These are phyloP conservation scores for Trifolium fragiferum DNA, from an alignment of 306 rosid species.

Conservation along the genomic window DNA sequence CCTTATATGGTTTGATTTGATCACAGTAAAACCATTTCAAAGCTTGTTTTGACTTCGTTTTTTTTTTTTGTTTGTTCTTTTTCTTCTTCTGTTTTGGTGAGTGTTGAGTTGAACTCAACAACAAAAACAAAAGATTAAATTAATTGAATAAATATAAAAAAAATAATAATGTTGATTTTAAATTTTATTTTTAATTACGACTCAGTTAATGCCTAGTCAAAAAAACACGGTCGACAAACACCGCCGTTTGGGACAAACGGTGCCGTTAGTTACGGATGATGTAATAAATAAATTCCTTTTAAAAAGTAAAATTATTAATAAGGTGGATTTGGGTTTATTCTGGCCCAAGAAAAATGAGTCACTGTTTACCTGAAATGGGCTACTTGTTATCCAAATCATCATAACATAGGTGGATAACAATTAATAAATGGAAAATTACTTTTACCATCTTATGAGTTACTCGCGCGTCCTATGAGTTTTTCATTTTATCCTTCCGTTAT, in stretches of 20 bases:
- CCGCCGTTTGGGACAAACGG: conserved; percentile 25
- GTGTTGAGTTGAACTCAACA: conserved; percentile 42
- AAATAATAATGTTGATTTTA: background rate
- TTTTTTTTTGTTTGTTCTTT: background rate
- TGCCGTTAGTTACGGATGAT: conserved; percentile 7
- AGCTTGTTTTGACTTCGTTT: conserved; percentile 30
- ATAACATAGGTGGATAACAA: too few relatives aligned
- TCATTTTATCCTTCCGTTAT: too few relatives aligned
- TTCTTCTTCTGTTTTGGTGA: conserved; percentile 41
- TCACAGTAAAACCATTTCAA: conserved; percentile 25
- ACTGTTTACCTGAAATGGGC: too few relatives aligned
- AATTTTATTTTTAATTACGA: background rate
- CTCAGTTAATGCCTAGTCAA: background rate
- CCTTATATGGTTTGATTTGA: conserved; percentile 25
- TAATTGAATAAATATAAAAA: background rate
- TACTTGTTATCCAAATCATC: too few relatives aligned
- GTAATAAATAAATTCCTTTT: too few relatives aligned
- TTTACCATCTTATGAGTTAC: too few relatives aligned
- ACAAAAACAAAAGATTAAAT: background rate
- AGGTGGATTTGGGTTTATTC: conserved; percentile 15
- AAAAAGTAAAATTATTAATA: too few relatives aligned
- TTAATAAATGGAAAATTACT: too few relatives aligned
- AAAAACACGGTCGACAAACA: background rate
- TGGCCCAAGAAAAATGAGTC: conserved; percentile 2
- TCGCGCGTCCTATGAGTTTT: too few relatives aligned